Conservation (phyloP, 495 filamentous ascomycete genomes). For the Aspergillus wentii region DNA sequence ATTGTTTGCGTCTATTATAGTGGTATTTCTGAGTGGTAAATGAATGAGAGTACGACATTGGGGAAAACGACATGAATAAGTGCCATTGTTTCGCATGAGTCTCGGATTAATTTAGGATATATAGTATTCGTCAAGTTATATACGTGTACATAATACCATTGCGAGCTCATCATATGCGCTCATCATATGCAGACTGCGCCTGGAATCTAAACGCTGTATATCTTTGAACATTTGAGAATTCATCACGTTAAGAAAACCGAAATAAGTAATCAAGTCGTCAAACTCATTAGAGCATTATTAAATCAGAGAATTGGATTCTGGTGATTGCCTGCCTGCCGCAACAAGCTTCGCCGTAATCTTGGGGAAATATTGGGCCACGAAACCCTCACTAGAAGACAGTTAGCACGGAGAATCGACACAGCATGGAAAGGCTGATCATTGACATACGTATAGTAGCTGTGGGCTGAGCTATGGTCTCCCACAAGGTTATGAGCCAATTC, state of each 20-base stretch:
- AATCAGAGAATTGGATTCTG: background rate
- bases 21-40: too few relatives aligned
- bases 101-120: too few relatives aligned
- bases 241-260: background rate
- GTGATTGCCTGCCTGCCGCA: slow-evolving; percentile 4
- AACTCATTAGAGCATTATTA: background rate
- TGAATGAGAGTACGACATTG: too few relatives aligned
- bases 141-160: too few relatives aligned
- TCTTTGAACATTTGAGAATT: too few relatives aligned
- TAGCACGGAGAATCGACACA: slow-evolving; percentile 5
- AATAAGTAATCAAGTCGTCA: slow-evolving; percentile 11
- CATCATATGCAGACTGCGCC: too few relatives aligned
- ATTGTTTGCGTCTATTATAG: too few relatives aligned
- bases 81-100: too few relatives aligned
- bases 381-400: slow-evolving; percentile 30
- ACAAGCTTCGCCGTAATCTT: slow-evolving; percentile 40
- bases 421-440: background rate
- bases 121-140: too few relatives aligned
- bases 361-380: slow-evolving; percentile 50
- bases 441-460: slow-evolving; percentile 67
- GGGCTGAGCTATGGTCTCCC: slow-evolving; percentile 68
- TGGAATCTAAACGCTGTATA: background rate
- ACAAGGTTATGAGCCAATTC: slow-evolving; percentile 94
- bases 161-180: too few relatives aligned
- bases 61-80: too few relatives aligned